A percentile compares a stretch with the other conserved stretches of the same genome.
phyloP scores from a whole-genome alignment of 2,329 filamentous ascomycete species.

The Acrocalymma vagum region DNA sequence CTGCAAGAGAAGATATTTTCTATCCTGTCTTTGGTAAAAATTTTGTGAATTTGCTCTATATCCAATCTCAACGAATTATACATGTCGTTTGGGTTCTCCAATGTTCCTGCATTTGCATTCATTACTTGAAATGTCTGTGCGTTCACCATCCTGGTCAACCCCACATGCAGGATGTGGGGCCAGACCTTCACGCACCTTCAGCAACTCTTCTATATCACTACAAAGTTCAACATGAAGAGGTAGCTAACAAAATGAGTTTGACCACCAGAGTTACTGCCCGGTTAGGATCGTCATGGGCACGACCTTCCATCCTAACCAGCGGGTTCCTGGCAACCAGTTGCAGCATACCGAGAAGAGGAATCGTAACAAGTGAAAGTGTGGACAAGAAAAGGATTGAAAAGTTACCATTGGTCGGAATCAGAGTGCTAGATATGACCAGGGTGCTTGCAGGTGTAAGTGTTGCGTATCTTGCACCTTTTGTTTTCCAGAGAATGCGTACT shows the following conservation, averaged over 20 bases:
- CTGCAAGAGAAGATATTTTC: neutral
- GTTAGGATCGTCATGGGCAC: too few relatives aligned
- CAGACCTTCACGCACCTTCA: slow-evolving; percentile 4
- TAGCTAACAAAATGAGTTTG: too few relatives aligned
- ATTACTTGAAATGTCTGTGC: slow-evolving; percentile 21
- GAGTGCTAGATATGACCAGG: slow-evolving; percentile 94
- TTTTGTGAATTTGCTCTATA: slow-evolving; percentile 18
- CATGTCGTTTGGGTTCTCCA: neutral
- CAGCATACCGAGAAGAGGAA: slow-evolving; percentile 34
- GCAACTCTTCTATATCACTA: too few relatives aligned
- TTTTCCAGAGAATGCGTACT: slow-evolving; percentile 18
- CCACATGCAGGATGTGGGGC: slow-evolving; percentile 43
- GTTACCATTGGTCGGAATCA: slow-evolving; percentile 80
- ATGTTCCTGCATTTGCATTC: neutral
- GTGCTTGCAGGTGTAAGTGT: slow-evolving; percentile 86
- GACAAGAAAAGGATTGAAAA: slow-evolving; percentile 52
- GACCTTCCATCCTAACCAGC: slow-evolving; percentile 1
- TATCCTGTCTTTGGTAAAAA: too few relatives aligned
- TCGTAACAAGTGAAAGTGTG: slow-evolving; percentile 50
- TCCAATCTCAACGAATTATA: slow-evolving; percentile 10
- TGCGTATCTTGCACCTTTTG: too few relatives aligned
- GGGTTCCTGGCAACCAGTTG: slow-evolving; percentile 8
- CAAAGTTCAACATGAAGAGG: neutral
- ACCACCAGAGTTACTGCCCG: too few relatives aligned
- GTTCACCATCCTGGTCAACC: slow-evolving; percentile 19